phyloP scores from a whole-genome alignment of 805 yeast genomes.

The Schizosaccharomyces cryophilus region DNA sequence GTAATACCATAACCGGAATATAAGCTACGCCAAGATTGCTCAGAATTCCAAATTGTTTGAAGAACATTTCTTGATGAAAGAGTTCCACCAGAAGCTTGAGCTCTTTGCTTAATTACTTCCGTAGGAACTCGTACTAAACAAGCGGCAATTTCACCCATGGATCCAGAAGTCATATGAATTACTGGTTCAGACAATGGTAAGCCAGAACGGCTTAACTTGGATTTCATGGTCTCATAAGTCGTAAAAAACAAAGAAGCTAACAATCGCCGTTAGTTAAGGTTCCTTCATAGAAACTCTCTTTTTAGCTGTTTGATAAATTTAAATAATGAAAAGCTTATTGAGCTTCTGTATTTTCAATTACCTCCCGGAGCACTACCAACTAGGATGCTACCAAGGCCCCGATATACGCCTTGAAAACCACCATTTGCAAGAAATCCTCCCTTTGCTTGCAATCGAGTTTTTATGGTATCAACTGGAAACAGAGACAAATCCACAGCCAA shows the following conservation, averaged over 20 bases:
- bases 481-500: constrained; percentile 83
- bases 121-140: constrained; percentile 90
- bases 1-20: constrained; percentile 90
- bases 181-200: constrained; percentile 16
- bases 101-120: constrained; percentile 83
- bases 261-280: neutral
- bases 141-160: constrained; percentile 78
- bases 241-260: constrained; percentile 19
- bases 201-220: neutral
- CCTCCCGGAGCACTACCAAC: constrained; percentile 76
- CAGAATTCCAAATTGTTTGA: constrained; percentile 31
- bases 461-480: constrained; percentile 87
- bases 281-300: neutral
- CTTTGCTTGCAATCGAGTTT: constrained; percentile 81
- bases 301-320: neutral
- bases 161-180: constrained; percentile 71
- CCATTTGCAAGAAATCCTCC: constrained; percentile 89
- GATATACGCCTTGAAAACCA: constrained; percentile 73
- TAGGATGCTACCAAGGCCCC: constrained; percentile 80
- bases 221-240: neutral
- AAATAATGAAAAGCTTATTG: neutral
- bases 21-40: constrained; percentile 45
- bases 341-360: neutral
- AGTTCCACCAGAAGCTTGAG: constrained; percentile 66
- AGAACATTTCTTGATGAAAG: constrained; percentile 13